Conservation (phyloP, 2,329 filamentous ascomycete species). For the Microsporum ferrugineum region DNA sequence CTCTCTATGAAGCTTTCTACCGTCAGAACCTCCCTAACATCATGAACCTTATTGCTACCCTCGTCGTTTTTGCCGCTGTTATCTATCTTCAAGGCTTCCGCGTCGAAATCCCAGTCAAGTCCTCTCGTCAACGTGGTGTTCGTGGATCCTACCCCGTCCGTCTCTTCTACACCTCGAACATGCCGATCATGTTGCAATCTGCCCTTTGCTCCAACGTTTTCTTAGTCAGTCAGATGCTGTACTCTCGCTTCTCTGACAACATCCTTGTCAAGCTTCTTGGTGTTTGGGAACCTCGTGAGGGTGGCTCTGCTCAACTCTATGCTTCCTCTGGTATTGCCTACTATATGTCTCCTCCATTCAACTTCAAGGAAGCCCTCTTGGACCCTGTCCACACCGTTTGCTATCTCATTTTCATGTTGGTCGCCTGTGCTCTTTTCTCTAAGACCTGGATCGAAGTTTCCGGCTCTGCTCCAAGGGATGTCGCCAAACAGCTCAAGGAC, state of each 20-base stretch:
- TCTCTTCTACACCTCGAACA: constrained; percentile 99
- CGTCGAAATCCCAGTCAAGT: constrained; percentile 99
- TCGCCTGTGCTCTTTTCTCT: constrained; percentile 94
- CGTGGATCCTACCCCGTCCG: constrained; percentile 96
- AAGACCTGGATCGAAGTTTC: constrained; percentile 99
- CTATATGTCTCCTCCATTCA: constrained; percentile 98
- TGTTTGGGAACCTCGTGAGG: constrained; percentile 96
- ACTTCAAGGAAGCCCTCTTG: constrained; percentile 91
- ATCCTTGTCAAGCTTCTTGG: constrained; percentile 93
- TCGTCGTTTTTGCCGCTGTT: constrained; percentile 87
- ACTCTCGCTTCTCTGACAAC: constrained; percentile 98
- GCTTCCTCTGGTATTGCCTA: constrained; percentile 90
- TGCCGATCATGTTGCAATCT: constrained; percentile 99
- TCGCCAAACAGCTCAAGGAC: constrained; percentile 99
- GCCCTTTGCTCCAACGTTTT: constrained; percentile 98
- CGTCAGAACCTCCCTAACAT: constrained; percentile 98
- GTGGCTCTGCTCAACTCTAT: constrained; percentile 78
- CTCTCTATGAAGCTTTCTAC: constrained; percentile 97
- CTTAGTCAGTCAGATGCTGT: constrained; percentile 98
- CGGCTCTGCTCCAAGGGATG: constrained; percentile 90
- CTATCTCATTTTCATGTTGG: constrained; percentile 96
- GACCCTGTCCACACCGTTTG: constrained; percentile 94
- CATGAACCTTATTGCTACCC: constrained; percentile 93
- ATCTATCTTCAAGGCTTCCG: constrained; percentile 99
- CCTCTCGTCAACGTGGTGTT: constrained; percentile 94